Evolutionary conservation across 352 stramenopile species (phyloP).

Genomic region (Globisporangium paroecandrum): DNA sequence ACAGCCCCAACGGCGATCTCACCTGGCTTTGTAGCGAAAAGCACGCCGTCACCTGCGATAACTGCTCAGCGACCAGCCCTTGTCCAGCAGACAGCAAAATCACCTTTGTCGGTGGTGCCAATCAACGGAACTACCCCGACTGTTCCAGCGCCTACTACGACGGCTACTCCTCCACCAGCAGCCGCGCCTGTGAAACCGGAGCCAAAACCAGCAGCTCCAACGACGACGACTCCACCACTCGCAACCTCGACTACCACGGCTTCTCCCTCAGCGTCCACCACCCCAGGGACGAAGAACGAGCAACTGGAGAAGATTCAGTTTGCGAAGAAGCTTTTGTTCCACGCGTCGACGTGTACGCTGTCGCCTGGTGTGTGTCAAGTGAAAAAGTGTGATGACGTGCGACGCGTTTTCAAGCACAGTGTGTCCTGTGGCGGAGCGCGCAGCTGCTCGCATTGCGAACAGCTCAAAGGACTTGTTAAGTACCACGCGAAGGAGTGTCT

Average conservation of each 20-base stretch:
- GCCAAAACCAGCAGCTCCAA: slow-evolving; percentile 5
- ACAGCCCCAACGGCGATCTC: neutral
- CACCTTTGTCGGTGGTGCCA: neutral
- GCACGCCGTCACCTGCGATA: neutral
- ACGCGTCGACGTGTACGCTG: slow-evolving; percentile 65
- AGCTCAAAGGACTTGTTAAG: slow-evolving; percentile 81
- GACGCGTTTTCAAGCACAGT: slow-evolving; percentile 84
- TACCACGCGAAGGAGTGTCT: slow-evolving; percentile 80
- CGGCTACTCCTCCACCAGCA: slow-evolving; percentile 1
- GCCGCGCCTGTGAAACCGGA: slow-evolving; percentile 34
- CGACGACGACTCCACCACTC: slow-evolving; percentile 5
- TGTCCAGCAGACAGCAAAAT: slow-evolving; percentile 12
- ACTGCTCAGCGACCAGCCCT: slow-evolving; percentile 25
- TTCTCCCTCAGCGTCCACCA: slow-evolving; percentile 20
- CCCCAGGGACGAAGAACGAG: slow-evolving; percentile 43
- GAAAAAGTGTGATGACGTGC: slow-evolving; percentile 86
- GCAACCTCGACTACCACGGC: slow-evolving; percentile 7
- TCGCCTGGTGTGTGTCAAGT: slow-evolving; percentile 64
- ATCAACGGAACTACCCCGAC: neutral
- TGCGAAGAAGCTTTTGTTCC: slow-evolving; percentile 74
- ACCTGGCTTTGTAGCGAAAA: slow-evolving; percentile 4
- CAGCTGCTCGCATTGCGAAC: slow-evolving; percentile 74
- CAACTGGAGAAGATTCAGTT: slow-evolving; percentile 83
- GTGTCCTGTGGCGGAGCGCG: slow-evolving; percentile 63
- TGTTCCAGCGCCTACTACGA: neutral